Percentiles rank a stretch among this genome's conserved stretches.
Conservation (phyloP, 208 protist genomes). For the Spongospora subterranea region DNA sequence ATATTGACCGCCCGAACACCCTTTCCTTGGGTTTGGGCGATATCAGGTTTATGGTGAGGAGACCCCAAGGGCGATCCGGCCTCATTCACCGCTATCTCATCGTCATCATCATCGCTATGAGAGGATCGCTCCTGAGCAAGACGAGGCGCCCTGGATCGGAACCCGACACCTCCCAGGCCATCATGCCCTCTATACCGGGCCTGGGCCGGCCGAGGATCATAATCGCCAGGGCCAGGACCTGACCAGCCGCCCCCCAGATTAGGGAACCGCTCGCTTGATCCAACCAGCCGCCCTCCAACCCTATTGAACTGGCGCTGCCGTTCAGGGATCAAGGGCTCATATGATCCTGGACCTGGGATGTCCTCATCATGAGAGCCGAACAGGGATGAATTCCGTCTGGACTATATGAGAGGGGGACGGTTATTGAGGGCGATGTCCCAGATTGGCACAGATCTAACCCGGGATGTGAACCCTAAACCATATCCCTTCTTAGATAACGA, state of each 20-base stretch:
- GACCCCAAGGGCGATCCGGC: background rate
- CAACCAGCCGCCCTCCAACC: background rate
- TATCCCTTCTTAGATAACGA: conserved; percentile 48
- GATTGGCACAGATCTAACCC: background rate
- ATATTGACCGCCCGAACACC: background rate
- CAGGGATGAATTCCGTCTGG: background rate
- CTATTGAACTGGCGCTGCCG: background rate
- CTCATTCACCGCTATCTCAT: background rate
- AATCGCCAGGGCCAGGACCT: background rate
- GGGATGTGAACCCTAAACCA: conserved; percentile 8
- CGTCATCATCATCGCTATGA: background rate
- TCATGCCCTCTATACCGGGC: background rate
- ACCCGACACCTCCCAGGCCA: background rate
- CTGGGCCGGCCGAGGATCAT: background rate
- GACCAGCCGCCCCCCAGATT: background rate
- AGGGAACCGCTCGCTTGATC: background rate
- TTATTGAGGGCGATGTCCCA: background rate
- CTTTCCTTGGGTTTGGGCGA: background rate
- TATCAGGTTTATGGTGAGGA: background rate
- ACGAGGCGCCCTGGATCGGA: background rate
- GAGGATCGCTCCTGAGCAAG: background rate
- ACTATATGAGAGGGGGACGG: background rate
- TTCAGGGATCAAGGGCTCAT: background rate
- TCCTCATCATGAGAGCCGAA: background rate
- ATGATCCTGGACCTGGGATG: conserved; percentile 22